Evolutionary conservation across 228 moss, liverwort and hornwort genomes (phyloP).

Genomic region (Sphagnum magellanicum): DNA sequence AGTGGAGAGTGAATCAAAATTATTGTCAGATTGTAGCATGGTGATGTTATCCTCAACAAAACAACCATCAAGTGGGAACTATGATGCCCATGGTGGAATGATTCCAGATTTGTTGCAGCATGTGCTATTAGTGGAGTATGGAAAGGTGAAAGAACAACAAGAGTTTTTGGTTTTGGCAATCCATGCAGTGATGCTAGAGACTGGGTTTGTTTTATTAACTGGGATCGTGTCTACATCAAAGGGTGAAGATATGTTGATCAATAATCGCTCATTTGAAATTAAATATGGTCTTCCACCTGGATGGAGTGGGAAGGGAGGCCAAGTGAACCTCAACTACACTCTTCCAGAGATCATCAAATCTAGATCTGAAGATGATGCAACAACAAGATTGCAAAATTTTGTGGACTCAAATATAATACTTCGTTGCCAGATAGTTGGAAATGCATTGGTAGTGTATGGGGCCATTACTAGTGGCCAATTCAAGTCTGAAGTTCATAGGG

Average conservation of each 20-base stretch:
- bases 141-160: constrained; percentile 59
- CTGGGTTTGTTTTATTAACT: constrained; percentile 59
- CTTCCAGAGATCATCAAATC: constrained; percentile 55
- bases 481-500: constrained; percentile 56
- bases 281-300: constrained; percentile 47
- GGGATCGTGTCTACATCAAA: constrained; percentile 34
- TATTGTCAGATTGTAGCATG: too few relatives aligned
- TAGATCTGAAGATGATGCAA: constrained; percentile 18
- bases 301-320: constrained; percentile 63
- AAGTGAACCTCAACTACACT: constrained; percentile 73
- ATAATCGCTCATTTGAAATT: too few relatives aligned
- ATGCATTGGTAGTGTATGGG: constrained; percentile 79
- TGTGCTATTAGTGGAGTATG: constrained; percentile 51
- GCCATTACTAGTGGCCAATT: constrained; percentile 56
- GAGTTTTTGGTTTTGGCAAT: constrained; percentile 69
- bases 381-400: constrained; percentile 26
- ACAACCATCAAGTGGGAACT: neutral
- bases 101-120: constrained; percentile 82
- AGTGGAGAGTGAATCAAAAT: constrained; percentile 20
- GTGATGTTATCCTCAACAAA: too few relatives aligned
- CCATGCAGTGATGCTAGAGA: constrained; percentile 95
- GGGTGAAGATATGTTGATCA: constrained; percentile 3
- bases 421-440: constrained; percentile 81
- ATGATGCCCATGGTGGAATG: constrained; percentile 11
- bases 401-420: constrained; percentile 61